phyloP scores from a whole-genome alignment of 75 land plant species.

The Pinus tabuliformis region DNA sequence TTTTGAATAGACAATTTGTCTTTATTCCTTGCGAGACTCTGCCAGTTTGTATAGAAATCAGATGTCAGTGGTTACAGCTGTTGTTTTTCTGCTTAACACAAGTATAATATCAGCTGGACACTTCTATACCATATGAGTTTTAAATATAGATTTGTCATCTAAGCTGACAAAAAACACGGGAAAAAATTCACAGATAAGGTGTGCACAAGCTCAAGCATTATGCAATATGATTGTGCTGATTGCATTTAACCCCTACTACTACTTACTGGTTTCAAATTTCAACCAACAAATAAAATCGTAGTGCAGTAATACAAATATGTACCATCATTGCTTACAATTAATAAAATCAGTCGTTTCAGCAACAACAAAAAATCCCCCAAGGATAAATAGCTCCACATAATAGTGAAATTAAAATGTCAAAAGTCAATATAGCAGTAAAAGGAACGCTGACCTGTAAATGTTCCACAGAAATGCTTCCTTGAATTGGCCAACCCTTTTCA shows the following conservation, averaged over 20 bases:
- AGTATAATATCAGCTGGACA: neutral
- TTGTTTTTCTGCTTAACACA: neutral
- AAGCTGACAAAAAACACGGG: neutral
- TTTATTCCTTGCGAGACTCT: neutral
- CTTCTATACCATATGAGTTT: neutral
- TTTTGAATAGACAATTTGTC: neutral
- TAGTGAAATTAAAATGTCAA: neutral
- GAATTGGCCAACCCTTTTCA: neutral
- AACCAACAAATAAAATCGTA: neutral
- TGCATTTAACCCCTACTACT: neutral
- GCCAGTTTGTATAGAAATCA: neutral
- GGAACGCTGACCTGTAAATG: conserved; percentile 36
- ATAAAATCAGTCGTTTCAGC: neutral
- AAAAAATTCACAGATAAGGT: neutral
- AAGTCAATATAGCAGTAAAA: neutral
- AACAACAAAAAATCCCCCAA: neutral
- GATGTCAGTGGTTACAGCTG: no score
- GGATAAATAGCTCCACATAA: neutral
- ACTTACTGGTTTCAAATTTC: neutral
- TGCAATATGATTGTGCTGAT: neutral
- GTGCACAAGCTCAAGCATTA: neutral
- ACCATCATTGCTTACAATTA: neutral
- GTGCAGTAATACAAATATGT: neutral
- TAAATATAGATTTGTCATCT: neutral
- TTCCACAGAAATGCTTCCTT: neutral